phyloP scores from a whole-genome alignment of 768 basidiomycete species.

The Agrocybe chaxingu region DNA sequence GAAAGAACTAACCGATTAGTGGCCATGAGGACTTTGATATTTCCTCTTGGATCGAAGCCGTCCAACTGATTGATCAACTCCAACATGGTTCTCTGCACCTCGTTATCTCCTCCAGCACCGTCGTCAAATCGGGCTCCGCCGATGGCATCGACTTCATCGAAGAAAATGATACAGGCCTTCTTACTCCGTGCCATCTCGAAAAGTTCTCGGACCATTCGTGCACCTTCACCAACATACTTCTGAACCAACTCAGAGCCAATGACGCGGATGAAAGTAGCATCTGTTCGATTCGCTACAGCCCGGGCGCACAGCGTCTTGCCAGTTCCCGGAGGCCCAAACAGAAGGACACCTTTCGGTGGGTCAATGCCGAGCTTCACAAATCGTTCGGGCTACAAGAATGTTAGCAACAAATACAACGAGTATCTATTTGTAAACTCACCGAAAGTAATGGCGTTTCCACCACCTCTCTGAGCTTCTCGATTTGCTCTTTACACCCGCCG shows the following conservation, averaged over 20 bases:
- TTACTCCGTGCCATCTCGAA: constrained; percentile 99
- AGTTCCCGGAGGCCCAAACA: constrained; percentile 96
- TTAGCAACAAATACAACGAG: constrained; percentile 12
- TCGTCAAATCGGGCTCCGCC: constrained; percentile 98
- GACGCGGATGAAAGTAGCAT: constrained; percentile 98
- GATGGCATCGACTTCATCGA: constrained; percentile 98
- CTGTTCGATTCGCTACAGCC: constrained; percentile 97
- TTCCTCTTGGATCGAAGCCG: constrained; percentile 98
- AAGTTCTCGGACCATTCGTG: constrained; percentile 96
- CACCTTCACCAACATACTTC: constrained; percentile 99
- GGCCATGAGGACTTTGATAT: constrained; percentile 99
- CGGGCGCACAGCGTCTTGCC: constrained; percentile 98
- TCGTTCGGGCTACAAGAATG: constrained; percentile 80
- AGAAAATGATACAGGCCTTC: constrained; percentile 99
- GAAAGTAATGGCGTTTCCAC: constrained; percentile 95
- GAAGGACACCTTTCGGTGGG: constrained; percentile 95
- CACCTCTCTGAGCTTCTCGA: constrained; percentile 97
- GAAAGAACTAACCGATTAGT: constrained; percentile 76
- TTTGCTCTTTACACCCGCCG: constrained; percentile 99
- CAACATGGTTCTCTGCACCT: constrained; percentile 98
- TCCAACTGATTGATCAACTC: constrained; percentile 98
- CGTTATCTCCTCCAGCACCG: constrained; percentile 98
- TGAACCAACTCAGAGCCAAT: constrained; percentile 99
- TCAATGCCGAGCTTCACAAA: constrained; percentile 98
- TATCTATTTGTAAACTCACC: constrained; percentile 42